Evolutionary conservation across 1,284 basidiomycete genomes (phyloP).

Genomic region (Fomitopsis pinicola): DNA sequence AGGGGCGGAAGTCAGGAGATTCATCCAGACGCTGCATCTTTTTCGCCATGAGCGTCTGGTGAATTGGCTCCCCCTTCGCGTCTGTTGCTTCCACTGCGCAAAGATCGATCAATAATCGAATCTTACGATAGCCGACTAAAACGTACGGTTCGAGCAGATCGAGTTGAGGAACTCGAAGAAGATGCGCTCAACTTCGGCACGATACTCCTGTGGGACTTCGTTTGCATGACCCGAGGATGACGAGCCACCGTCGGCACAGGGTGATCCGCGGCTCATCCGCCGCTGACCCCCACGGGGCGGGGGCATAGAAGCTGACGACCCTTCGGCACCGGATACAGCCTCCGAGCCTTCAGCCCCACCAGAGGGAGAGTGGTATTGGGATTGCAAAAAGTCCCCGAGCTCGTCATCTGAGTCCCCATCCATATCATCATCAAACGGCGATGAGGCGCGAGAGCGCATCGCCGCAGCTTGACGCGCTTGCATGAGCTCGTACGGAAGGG

Average conservation of each 20-base stretch:
- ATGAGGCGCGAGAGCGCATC: slow-evolving; percentile 22
- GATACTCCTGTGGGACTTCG: slow-evolving; percentile 79
- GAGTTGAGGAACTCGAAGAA: slow-evolving; percentile 89
- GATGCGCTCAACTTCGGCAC: slow-evolving; percentile 80
- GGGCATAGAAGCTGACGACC: slow-evolving; percentile 14
- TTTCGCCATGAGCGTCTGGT: slow-evolving; percentile 98
- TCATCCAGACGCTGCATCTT: slow-evolving; percentile 97
- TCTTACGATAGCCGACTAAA: slow-evolving; percentile 3
- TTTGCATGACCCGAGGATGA: slow-evolving; percentile 38
- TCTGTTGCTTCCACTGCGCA: slow-evolving; percentile 85
- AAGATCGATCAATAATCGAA: slow-evolving; percentile 3
- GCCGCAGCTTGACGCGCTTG: slow-evolving; percentile 29
- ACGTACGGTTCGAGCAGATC: slow-evolving; percentile 88
- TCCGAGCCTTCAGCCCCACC: slow-evolving; percentile 9
- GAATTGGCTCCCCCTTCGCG: slow-evolving; percentile 93
- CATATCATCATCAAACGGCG: slow-evolving; percentile 36
- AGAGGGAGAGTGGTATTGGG: slow-evolving; percentile 16
- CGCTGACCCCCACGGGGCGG: slow-evolving; percentile 20
- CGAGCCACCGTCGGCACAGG: slow-evolving; percentile 23
- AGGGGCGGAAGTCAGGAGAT: slow-evolving; percentile 94
- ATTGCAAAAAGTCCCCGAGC: slow-evolving; percentile 24
- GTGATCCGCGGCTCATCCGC: slow-evolving; percentile 27
- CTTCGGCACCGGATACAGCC: slow-evolving; percentile 1
- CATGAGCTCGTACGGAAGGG: slow-evolving; percentile 16
- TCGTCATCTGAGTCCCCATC: slow-evolving; percentile 39